These are phyloP conservation scores for Metroxylon sagu DNA, from an alignment of 176 grass and related monocot species.

Conservation along the genomic window DNA sequence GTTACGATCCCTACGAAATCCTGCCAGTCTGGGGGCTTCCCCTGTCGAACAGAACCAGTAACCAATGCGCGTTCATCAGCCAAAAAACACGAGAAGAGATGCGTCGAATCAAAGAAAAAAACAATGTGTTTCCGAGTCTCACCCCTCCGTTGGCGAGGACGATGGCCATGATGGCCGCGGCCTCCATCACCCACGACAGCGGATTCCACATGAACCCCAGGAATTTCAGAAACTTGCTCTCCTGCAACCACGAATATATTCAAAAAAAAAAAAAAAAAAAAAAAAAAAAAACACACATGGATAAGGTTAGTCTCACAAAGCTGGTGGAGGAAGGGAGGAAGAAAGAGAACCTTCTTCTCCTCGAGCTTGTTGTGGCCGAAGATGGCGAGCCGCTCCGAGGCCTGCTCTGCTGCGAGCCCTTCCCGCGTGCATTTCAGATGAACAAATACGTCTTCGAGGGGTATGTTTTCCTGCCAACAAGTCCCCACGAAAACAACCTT, in stretches of 20 bases:
- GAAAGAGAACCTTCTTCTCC: conserved; percentile 57
- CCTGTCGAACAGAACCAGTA: conserved; percentile 25
- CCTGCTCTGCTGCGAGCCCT: conserved; percentile 58
- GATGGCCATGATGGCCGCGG: conserved; percentile 83
- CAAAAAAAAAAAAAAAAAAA: conserved; percentile 3
- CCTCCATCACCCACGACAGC: conserved; percentile 88
- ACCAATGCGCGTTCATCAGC: conserved; percentile 2
- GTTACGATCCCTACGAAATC: conserved; percentile 85
- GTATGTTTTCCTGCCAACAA: conserved; percentile 61
- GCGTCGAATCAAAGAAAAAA: neutral
- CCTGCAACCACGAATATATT: conserved; percentile 26
- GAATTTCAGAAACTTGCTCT: conserved; percentile 85
- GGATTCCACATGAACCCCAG: conserved; percentile 93
- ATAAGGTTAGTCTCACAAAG: too few species aligned
- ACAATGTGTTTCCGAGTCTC: neutral
- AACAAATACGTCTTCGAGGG: conserved; percentile 82
- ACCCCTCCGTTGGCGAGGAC: conserved; percentile 79
- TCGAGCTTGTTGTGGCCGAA: conserved; percentile 87
- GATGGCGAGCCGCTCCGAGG: conserved; percentile 50
- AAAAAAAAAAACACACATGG: neutral
- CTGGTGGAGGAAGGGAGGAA: neutral
- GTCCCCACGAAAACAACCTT: neutral
- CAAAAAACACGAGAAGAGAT: neutral
- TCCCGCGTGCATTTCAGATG: conserved; percentile 62
- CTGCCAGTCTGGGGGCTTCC: conserved; percentile 85